These are phyloP conservation scores for Takashimella tepidaria DNA, from an alignment of 1,284 basidiomycete species.

Conservation along the genomic window DNA sequence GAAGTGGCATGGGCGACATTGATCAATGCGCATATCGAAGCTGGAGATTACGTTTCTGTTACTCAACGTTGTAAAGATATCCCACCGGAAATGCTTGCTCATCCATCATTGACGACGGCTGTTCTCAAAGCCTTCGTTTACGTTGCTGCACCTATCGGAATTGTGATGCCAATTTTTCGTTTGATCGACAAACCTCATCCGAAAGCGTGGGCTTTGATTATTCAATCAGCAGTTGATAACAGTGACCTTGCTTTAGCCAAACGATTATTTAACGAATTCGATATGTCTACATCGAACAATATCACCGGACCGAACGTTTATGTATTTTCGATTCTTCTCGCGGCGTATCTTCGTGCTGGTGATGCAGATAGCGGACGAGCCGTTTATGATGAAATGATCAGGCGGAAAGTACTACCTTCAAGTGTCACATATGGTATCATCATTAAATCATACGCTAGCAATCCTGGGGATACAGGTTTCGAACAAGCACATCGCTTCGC, in stretches of 20 bases:
- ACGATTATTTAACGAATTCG: slow-evolving; percentile 66
- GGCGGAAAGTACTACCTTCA: slow-evolving; percentile 62
- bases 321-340: slow-evolving; percentile 78
- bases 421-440: slow-evolving; percentile 69
- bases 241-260: slow-evolving; percentile 63
- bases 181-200: slow-evolving; percentile 56
- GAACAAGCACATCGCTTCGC: slow-evolving; percentile 40
- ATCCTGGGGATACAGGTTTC: slow-evolving; percentile 19
- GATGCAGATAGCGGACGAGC: slow-evolving; percentile 59
- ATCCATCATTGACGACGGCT: slow-evolving; percentile 59
- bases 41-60: slow-evolving; percentile 57
- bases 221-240: slow-evolving; percentile 78
- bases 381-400: slow-evolving; percentile 69
- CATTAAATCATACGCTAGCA: slow-evolving; percentile 51
- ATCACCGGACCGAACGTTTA: slow-evolving; percentile 49
- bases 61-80: slow-evolving; percentile 23
- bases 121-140: slow-evolving; percentile 81
- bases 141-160: slow-evolving; percentile 67
- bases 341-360: slow-evolving; percentile 63
- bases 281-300: slow-evolving; percentile 35
- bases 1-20: slow-evolving; percentile 62
- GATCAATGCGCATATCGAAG: slow-evolving; percentile 78
- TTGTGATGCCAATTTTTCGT: slow-evolving; percentile 63
- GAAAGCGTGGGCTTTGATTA: slow-evolving; percentile 68
- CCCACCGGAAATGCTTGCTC: slow-evolving; percentile 47